phyloP scores from a whole-genome alignment of 495 filamentous ascomycete species.

The Xylaria nigripes region DNA sequence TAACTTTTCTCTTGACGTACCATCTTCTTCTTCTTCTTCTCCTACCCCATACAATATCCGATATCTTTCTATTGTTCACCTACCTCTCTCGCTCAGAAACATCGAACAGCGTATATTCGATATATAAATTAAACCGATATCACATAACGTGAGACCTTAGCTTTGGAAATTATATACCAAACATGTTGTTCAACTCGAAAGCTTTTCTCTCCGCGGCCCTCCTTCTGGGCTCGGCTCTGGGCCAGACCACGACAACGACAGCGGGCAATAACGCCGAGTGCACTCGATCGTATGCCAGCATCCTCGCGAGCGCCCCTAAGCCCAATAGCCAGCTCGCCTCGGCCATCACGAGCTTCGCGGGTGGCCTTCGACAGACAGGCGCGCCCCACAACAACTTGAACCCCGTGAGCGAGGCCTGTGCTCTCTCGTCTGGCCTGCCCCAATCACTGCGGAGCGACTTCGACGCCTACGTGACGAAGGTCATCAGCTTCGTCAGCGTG shows the following conservation, averaged over 20 bases:
- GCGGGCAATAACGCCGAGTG: background rate
- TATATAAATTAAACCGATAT: background rate
- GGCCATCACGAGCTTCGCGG: slow-evolving; percentile 3
- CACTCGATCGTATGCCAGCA: slow-evolving; percentile 2
- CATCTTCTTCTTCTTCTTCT: background rate
- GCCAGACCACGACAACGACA: background rate
- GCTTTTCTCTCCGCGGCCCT: background rate
- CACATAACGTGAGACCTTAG: background rate
- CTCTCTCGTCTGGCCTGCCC: slow-evolving; percentile 6
- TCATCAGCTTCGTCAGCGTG: slow-evolving; percentile 12
- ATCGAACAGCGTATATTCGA: background rate
- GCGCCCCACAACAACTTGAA: background rate
- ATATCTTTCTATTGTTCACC: background rate
- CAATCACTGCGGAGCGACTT: slow-evolving; percentile 10
- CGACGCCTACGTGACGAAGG: slow-evolving; percentile 10
- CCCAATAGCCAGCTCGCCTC: slow-evolving; percentile 9
- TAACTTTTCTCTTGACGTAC: background rate
- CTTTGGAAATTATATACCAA: background rate
- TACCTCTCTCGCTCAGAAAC: background rate
- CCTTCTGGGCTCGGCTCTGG: background rate
- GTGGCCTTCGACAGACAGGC: background rate
- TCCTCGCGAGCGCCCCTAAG: slow-evolving; percentile 4
- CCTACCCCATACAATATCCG: no score
- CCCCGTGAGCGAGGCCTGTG: slow-evolving; percentile 10
- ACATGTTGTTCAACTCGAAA: slow-evolving; percentile 7